A percentile compares a stretch with the other conserved stretches of the same genome.
phyloP scores from a whole-genome alignment of 192 early-diverging fungal species.

The Allomyces macrogynus region DNA sequence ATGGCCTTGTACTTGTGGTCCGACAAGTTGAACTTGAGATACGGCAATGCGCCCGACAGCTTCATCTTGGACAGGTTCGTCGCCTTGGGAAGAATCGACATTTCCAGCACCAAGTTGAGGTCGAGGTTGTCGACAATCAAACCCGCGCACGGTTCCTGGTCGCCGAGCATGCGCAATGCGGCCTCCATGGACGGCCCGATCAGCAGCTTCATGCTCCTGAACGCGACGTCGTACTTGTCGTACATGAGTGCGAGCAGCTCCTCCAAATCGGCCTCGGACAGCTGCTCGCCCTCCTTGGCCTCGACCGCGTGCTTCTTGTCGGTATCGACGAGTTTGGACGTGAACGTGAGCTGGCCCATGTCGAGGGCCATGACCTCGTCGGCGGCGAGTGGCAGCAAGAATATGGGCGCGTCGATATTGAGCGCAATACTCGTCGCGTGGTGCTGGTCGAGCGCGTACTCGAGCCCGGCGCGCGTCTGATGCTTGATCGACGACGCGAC shows the following conservation, averaged over 20 bases:
- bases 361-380: conserved; percentile 66
- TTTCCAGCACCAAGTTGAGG: conserved; percentile 53
- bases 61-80: conserved; percentile 49
- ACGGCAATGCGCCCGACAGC: conserved; percentile 59
- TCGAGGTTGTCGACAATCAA: conserved; percentile 66
- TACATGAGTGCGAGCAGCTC: conserved; percentile 65
- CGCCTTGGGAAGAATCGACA: conserved; percentile 66
- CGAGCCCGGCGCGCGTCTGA: conserved; percentile 70
- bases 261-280: conserved; percentile 42
- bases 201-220: conserved; percentile 62
- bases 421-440: conserved; percentile 75
- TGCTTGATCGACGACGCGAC: conserved; percentile 59
- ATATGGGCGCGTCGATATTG: conserved; percentile 91
- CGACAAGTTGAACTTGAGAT: conserved; percentile 73
- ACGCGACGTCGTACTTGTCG: conserved; percentile 64
- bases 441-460: conserved; percentile 69
- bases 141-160: conserved; percentile 37
- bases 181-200: conserved; percentile 51
- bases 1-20: conserved; percentile 82
- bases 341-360: conserved; percentile 75
- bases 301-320: conserved; percentile 45
- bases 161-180: conserved; percentile 46
- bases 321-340: conserved; percentile 58
- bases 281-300: conserved; percentile 34
- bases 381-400: conserved; percentile 58